Evolutionary conservation across 2,329 filamentous ascomycete genomes (phyloP).

Genomic region (Mycosphaerella sp.): DNA sequence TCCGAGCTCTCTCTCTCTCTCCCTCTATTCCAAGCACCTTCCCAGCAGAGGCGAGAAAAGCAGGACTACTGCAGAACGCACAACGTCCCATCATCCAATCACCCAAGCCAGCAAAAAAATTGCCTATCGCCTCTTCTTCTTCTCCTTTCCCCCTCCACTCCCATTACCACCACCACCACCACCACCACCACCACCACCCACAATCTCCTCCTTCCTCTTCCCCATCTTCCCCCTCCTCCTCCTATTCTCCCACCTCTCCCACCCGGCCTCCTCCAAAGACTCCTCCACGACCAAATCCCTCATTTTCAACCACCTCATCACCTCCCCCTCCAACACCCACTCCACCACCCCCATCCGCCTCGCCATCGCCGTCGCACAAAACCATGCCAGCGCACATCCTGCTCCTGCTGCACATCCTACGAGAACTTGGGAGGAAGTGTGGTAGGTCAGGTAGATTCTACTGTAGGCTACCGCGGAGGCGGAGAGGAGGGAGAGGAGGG

Average conservation of each 20-base stretch:
- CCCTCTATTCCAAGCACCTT: no score
- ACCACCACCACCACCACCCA: no score
- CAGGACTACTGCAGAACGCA: no score
- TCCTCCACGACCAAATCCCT: conserved; percentile 82
- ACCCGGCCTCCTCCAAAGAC: conserved; percentile 83
- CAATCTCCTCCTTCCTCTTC: conserved; percentile 9
- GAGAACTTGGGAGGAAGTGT: conserved; percentile 81
- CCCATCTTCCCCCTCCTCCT: conserved; percentile 27
- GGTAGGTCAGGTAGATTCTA: conserved; percentile 85
- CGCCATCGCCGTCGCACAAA: conserved; percentile 59
- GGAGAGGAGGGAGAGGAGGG: conserved; percentile 36
- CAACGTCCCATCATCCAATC: no score
- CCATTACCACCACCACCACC: no score
- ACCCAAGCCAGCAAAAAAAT: no score
- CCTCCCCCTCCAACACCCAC: conserved; percentile 61
- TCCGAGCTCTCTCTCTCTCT: no score
- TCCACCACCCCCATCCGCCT: conserved; percentile 63
- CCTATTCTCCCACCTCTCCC: conserved; percentile 76
- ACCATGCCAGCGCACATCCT: conserved; percentile 71
- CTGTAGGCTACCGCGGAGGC: conserved; percentile 62
- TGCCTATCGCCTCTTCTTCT: no score
- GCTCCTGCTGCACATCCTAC: conserved; percentile 67
- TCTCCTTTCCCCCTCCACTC: no score
- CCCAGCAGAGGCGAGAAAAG: no score
- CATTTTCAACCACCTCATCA: conserved; percentile 62